Conservation (phyloP, 2,329 filamentous ascomycete species). For the Paraconiothyrium sp. region DNA sequence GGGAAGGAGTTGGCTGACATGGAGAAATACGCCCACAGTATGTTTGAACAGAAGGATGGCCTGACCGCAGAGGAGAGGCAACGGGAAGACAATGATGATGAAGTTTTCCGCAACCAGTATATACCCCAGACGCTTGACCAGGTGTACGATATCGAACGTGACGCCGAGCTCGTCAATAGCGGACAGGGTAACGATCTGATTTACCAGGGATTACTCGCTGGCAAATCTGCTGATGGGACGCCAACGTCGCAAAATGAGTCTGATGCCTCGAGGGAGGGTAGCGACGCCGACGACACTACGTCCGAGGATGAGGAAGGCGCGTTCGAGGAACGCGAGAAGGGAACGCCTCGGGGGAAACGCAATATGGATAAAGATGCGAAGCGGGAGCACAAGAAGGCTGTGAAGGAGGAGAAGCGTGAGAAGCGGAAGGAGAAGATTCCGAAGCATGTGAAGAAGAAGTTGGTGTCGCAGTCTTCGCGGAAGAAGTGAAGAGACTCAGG, state of each 20-base stretch:
- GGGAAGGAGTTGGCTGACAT: conserved; percentile 70
- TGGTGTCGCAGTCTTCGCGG: conserved; percentile 71
- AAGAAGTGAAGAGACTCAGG: conserved; percentile 61
- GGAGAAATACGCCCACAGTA: conserved; percentile 68
- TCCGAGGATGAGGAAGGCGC: conserved; percentile 43
- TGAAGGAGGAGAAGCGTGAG: conserved; percentile 96
- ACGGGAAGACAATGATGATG: conserved; percentile 79
- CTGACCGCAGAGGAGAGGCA: conserved; percentile 60
- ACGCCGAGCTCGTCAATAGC: conserved; percentile 78
- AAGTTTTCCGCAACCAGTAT: conserved; percentile 95
- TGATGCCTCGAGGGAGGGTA: conserved; percentile 52
- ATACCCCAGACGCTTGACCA: conserved; percentile 96
- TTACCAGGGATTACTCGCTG: conserved; percentile 84
- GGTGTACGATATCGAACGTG: conserved; percentile 94
- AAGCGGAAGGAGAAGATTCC: conserved; percentile 95
- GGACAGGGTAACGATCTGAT: conserved; percentile 81
- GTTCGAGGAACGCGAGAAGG: conserved; percentile 40
- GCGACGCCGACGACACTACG: conserved; percentile 25
- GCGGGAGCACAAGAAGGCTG: conserved; percentile 84
- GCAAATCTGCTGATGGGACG: conserved; percentile 59
- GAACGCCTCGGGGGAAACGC: conserved; percentile 52
- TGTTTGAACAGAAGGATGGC: conserved; percentile 68
- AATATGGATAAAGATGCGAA: conserved; percentile 94
- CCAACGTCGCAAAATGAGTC: conserved; percentile 52
- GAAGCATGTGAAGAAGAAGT: conserved; percentile 92